Evolutionary conservation across 1,284 basidiomycete genomes (phyloP), one percentile per base, ranked within the genome.

Genomic region (Caloboletus firmus): DNA sequence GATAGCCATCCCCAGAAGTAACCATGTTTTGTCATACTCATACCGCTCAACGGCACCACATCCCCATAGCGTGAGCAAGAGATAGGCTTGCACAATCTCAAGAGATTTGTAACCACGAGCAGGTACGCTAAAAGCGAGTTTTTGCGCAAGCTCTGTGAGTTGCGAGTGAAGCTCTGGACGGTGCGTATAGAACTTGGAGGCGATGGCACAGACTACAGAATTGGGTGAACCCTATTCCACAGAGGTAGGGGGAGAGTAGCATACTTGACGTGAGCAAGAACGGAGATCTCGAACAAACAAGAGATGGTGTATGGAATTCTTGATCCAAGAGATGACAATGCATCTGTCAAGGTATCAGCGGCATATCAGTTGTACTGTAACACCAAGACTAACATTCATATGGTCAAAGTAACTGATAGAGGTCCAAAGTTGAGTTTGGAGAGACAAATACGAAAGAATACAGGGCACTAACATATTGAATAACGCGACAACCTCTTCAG

Each of bases 1-100:
- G 60, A 92, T 91, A 15, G 83, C 91, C 87, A 93, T 91, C 31
- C 92, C 91, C 28, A 95, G 77, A 47, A 93, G 77, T 62, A 93
- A 70, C 95, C 96, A 99, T 0, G 95, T 98, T 64, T 91, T 87
- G 74, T 99, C 96, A 66, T 98, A 94, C 69, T 99, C 97, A 67
- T 93, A 98, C 17, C 92, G 83, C 72, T 95, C 92, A 35, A 93
- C 92, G 5, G 93, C 92, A n/a, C 93, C 92, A 59, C 89, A 85
- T 2, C 92, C 92, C 88, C 90, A 96, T 20, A 91, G 72, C 0
- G 87, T 79, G 51, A 95, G 81, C 20, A 96, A 77, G 34, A 93
- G 77, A 70, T 95, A 96, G 0, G 92, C 93, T 67, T 95, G 93
- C 5, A 94, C 91, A 59, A 95, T 93, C 73, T 99, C 97, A 43